Base-by-base conservation (phyloP, 1,284 basidiomycete genomes). In the Austroboletus niveus region DNA sequence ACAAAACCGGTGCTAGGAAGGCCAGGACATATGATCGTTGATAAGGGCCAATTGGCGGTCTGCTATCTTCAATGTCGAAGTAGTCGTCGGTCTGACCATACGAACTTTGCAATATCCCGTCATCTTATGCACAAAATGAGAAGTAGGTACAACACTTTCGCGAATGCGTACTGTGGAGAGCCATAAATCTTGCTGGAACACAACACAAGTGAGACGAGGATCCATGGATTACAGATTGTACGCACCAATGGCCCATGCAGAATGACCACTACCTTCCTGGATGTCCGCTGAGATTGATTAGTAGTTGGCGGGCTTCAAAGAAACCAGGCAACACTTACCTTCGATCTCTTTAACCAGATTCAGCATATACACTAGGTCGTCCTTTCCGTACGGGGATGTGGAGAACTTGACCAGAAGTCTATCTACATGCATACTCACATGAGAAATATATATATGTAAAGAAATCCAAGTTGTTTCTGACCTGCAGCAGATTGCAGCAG, bases 81-180 rank as follows among this genome's bases (percentile, higher is more conserved):
- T 60, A 64, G 35, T 66, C 68, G 40, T 70, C 61, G 3, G 43
- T 48, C 51, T 70, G 64, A 14, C 68, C 68, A 47, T 68, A 69
- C 17, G 63, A 61, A 31, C 61, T 69, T 30, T 54, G 55, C 15
- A 70, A 44, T 1, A 64, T 31, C 2, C 68, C 68, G 2, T 65
- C 65, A 15, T 62, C 64, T 66, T 42, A 29, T 29, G 17, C 5
- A 41, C 27, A 45, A 15, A 32, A 45, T 42, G 40, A 54, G 36
- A 45, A 40, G n/a, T 3, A 1, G 29, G 2, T 6, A 9, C 8
- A 12, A 20, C 14, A 39, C 15, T 8, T 17, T 30, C 10, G 14
- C 4, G 8, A 39, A n/a, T 7, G 15, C 8, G 66, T 52, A 70
- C 64, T 65, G 47, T 64, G 49, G 31, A 66, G 66, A 29, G 55